Evolutionary conservation across 2,329 filamentous ascomycete genomes (phyloP), one percentile per base, ranked within the genome.

Genomic region (Chrysosporium queenslandicum): DNA sequence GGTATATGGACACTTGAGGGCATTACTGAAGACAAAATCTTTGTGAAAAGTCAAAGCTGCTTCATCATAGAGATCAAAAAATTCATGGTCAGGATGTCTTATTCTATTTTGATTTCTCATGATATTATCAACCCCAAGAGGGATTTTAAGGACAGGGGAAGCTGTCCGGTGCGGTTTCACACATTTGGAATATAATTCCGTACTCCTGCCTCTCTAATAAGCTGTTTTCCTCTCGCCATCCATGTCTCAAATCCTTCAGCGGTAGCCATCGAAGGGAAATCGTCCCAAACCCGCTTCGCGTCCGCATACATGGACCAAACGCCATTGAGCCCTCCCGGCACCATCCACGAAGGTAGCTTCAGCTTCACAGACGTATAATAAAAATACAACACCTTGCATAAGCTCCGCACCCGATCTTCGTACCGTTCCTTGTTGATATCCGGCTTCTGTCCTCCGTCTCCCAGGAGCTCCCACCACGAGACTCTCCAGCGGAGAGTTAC

Each of bases 301-400:
- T 72, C 70, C 5, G 70, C 66, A 53, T 73, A 73, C 4, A 61
- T 64, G 8, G 68, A 71, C 63, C 63, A 69, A 8, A 67, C 61
- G 4, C 68, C 70, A 54, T 70, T 68, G 21, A 68, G 65, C 12
- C 66, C 64, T 12, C 67, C 64, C 3, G 63, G 54, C 1, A 58
- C 60, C 3, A 61, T 66, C 67, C 69, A 71, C 0, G 69, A 66
- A 0, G 66, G 68, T 14, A 72, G 57, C 53, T 71, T 72, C 14
- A 69, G 67, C 32, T 68, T 58, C 2, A 72, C 67, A 47, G 65
- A 69, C 20, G 69, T 73, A 55, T 72, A 74, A 59, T 73, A 74
- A 40, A 73, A 71, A 53, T 74, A 74, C 6, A 74, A 63, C 39
- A 72, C 69, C 41, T 68, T 62, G 59, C 71, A 72, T 12, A 73